Evolutionary conservation across 78 protist species (phyloP).

Genomic region (Monosiga brevicollis): DNA sequence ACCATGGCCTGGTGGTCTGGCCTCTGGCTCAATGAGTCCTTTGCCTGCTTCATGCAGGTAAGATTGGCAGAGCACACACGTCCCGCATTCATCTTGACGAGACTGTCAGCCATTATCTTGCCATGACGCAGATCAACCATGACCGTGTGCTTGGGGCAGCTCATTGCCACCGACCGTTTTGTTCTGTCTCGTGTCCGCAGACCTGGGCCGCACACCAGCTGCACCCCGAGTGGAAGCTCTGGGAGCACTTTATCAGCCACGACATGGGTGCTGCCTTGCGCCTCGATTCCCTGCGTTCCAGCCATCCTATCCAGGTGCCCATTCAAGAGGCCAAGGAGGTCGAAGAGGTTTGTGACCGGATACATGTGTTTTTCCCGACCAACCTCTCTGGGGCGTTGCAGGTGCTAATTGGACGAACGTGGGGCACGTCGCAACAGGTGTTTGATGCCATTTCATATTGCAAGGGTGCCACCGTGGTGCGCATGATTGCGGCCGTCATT

Average conservation of each 20-base stretch:
- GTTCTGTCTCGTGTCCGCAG: background rate
- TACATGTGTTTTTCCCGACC: too few species aligned
- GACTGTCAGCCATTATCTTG: background rate
- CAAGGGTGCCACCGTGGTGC: background rate
- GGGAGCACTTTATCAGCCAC: conserved; percentile 39
- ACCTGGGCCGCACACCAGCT: conserved; percentile 36
- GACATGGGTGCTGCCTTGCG: conserved; percentile 10
- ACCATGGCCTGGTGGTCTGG: conserved; percentile 87
- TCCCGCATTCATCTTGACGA: background rate
- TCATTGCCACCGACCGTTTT: background rate
- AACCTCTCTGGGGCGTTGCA: too few species aligned
- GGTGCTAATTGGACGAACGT: background rate
- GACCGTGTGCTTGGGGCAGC: too few species aligned
- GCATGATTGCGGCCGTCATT: background rate
- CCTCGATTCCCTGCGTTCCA: conserved; percentile 54
- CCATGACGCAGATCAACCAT: too few species aligned
- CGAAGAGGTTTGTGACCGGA: too few species aligned
- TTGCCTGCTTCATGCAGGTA: background rate
- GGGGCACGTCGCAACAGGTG: background rate
- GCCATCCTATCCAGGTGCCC: conserved; percentile 85
- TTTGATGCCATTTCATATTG: too few species aligned
- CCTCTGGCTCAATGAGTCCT: conserved; percentile 44
- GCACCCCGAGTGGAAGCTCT: conserved; percentile 81
- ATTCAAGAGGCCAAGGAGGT: too few species aligned
- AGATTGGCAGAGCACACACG: background rate